Base-by-base conservation (phyloP, 192 early-diverging fungal genomes). In the Backusella psychrophila region DNA sequence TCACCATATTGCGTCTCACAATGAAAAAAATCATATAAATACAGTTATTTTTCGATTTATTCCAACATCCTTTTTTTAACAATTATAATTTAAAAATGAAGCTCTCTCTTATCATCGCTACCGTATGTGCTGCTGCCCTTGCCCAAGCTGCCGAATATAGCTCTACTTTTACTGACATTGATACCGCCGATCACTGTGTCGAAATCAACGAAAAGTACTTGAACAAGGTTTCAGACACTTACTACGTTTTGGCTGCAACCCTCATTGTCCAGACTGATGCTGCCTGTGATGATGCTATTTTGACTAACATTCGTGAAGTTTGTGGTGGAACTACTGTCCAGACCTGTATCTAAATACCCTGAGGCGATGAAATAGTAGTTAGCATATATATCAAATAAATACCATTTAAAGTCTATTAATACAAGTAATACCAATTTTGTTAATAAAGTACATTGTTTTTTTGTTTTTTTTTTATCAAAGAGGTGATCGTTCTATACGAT, bases 321-420 rank as follows among this genome's bases (percentile, higher is more conserved):
- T 63, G 56, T 8, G 56, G 56, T 63, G 23, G 26, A 12, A 63
- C 56, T 14, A 23, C 26, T 12, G 9, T 0, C 8, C 56, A 63
- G 12, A 29, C 3, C 21, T 63, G 56, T 63, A 11, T 3, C 26
- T 63, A 63, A 63, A 23, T 29, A 14, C 23, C 26, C 2, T 11
- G 21, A 14, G 4, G 11, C 26, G n/a, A 63, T 11, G 23, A 63
- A 29, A 14, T 63, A 63, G 9, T 63, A 63, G 21, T 63, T 49
- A 49, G 46, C 46, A 49, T 49, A 63, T 12, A 63, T 63, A 63
- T 63, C 56, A 23, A 63, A 63, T 29, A 63, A 63, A 63, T 63
- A 63, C 3, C 56, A 63, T 11, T 63, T 23, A 12, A 63, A 63
- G 23, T 63, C 23, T 63, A 63, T 63, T 11, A 11, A 9, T 29